Percentiles rank a stretch among this genome's conserved stretches.
Evolutionary conservation across 768 basidiomycete genomes (phyloP).

Genomic region (Epithele typhae): DNA sequence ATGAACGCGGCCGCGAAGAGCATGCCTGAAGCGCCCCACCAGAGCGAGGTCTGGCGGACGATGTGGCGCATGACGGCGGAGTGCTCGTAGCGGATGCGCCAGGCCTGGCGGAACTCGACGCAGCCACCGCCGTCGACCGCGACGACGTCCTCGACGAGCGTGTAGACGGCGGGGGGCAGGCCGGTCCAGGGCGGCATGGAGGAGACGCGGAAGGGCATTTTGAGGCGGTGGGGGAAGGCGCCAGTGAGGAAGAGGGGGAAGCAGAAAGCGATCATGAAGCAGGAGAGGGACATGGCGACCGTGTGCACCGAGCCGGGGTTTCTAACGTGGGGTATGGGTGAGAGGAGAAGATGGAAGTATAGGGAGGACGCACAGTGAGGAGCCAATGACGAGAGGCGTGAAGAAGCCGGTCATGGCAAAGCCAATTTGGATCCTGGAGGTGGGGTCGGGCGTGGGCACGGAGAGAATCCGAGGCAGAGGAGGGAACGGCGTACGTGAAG

Average conservation of each 20-base stretch:
- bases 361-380: conserved; percentile 22
- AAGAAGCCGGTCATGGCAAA: conserved; percentile 25
- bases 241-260: conserved; percentile 26
- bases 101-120: conserved; percentile 28
- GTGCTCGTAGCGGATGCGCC: conserved; percentile 18
- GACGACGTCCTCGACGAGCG: conserved; percentile 28
- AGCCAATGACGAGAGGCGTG: conserved; percentile 26
- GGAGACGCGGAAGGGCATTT: conserved; percentile 26
- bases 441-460: background rate
- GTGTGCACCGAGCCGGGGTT: conserved; percentile 21
- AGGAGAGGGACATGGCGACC: conserved; percentile 26
- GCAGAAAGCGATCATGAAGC: conserved; percentile 25
- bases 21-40: background rate
- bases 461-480: background rate
- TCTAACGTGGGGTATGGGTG: conserved; percentile 5
- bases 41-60: conserved; percentile 3
- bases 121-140: conserved; percentile 30
- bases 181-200: conserved; percentile 23
- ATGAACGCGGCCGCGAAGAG: background rate
- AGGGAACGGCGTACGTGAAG: conserved; percentile 19
- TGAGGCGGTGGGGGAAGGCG: conserved; percentile 22
- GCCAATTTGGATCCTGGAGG: conserved; percentile 16
- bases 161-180: conserved; percentile 27
- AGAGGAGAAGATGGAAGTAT: background rate
- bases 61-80: background rate